Evolutionary conservation across 78 protist species (phyloP).

Genomic region (Bodo saltans): DNA sequence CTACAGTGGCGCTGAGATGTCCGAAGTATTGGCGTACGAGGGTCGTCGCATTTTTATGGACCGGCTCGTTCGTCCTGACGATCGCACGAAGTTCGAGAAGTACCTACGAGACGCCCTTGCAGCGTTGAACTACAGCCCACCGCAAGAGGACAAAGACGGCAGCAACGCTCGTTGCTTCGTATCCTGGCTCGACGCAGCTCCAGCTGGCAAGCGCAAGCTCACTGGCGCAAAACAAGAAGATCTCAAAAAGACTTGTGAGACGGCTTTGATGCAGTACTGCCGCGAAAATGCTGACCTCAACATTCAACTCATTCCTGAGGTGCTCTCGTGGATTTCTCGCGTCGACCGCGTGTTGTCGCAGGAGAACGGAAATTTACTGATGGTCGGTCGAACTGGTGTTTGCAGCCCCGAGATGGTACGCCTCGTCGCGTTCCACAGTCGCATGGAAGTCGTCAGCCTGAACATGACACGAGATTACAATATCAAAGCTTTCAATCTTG

Average conservation of each 20-base stretch:
- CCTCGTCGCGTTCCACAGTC: slow-evolving; percentile 44
- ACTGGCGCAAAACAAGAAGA: background rate
- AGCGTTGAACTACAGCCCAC: background rate
- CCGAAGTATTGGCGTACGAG: slow-evolving; percentile 44
- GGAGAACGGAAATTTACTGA: slow-evolving; percentile 55
- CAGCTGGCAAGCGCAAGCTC: background rate
- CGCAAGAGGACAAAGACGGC: background rate
- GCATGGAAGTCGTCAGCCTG: slow-evolving; percentile 39
- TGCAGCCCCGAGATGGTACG: slow-evolving; percentile 55
- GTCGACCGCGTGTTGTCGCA: slow-evolving; percentile 72
- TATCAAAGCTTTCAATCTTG: slow-evolving; percentile 40
- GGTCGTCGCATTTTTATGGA: slow-evolving; percentile 57
- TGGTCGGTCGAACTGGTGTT: slow-evolving; percentile 62
- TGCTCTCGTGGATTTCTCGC: slow-evolving; percentile 44
- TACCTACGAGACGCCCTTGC: slow-evolving; percentile 17
- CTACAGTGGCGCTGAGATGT: slow-evolving; percentile 2
- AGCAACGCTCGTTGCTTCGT: background rate
- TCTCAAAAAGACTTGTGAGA: background rate
- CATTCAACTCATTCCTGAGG: slow-evolving; percentile 59
- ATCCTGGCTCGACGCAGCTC: too few species aligned
- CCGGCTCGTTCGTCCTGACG: slow-evolving; percentile 31
- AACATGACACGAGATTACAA: slow-evolving; percentile 38
- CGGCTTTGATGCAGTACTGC: slow-evolving; percentile 36
- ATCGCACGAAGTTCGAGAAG: background rate
- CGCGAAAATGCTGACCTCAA: slow-evolving; percentile 60